These are phyloP conservation scores for Debaryomyces subglobosus DNA, from an alignment of 1,139 yeast genomes.

Conservation along the genomic window DNA sequence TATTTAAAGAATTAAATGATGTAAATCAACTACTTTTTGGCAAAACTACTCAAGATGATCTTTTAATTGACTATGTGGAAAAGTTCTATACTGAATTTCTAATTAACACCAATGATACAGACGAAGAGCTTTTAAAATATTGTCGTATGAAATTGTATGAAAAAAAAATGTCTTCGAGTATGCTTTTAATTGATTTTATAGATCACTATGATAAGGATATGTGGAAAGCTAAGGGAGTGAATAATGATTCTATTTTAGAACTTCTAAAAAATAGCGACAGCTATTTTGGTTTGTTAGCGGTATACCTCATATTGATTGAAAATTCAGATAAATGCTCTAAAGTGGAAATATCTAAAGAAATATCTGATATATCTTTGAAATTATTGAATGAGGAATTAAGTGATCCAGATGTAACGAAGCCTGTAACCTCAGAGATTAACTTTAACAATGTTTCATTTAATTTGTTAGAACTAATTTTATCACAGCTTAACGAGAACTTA, in stretches of 20 bases:
- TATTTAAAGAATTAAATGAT: conserved; percentile 8
- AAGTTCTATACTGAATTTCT: background rate
- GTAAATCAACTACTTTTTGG: conserved; percentile 3
- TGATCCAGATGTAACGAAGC: background rate
- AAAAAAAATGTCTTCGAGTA: background rate
- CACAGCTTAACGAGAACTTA: conserved; percentile 19
- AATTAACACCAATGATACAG: background rate
- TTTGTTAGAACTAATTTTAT: conserved; percentile 17
- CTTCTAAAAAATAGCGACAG: conserved; percentile 8
- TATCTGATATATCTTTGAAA: conserved; percentile 17
- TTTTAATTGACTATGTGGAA: background rate
- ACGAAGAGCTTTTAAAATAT: background rate
- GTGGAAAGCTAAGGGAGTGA: conserved; percentile 4
- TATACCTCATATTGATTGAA: conserved; percentile 11
- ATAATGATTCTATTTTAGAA: background rate
- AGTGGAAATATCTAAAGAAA: conserved; percentile 15
- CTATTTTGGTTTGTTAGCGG: conserved; percentile 12
- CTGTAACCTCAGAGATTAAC: background rate
- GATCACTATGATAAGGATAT: conserved; percentile 2
- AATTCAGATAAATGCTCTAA: background rate
- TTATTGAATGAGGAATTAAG: conserved; percentile 14
- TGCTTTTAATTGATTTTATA: background rate
- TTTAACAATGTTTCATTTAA: conserved; percentile 7
- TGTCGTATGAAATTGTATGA: background rate
- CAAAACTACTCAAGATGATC: background rate